phyloP scores from a whole-genome alignment of 2,329 filamentous ascomycete species.

The Fusarium temperatum region DNA sequence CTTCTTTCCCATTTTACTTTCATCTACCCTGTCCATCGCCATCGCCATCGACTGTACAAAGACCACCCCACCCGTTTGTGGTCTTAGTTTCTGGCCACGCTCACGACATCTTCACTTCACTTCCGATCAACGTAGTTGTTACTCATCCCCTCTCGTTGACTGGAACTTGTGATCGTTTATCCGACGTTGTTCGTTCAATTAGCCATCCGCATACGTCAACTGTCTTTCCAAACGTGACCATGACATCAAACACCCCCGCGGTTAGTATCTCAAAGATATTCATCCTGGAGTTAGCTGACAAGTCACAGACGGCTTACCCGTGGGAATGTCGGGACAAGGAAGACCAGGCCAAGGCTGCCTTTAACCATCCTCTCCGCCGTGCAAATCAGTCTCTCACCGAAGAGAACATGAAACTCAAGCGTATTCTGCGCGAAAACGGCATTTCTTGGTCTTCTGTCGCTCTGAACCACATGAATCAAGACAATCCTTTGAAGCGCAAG shows the following conservation, averaged over 20 bases:
- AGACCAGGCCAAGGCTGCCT: constrained; percentile 59
- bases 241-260: constrained; percentile 32
- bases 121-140: neutral
- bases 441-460: constrained; percentile 59
- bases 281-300: constrained; percentile 9
- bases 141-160: neutral
- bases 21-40: neutral
- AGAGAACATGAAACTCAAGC: constrained; percentile 61
- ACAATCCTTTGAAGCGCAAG: constrained; percentile 47
- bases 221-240: constrained; percentile 15
- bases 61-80: neutral
- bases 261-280: constrained; percentile 21
- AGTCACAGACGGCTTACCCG: constrained; percentile 48
- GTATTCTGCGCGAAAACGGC: constrained; percentile 60
- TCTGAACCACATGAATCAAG: constrained; percentile 46
- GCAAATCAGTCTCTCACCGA: constrained; percentile 57
- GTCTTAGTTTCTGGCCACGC: neutral
- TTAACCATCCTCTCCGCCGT: constrained; percentile 58
- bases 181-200: constrained; percentile 5
- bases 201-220: constrained; percentile 1
- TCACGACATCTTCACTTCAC: neutral
- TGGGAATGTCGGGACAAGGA: constrained; percentile 64
- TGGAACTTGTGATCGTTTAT: neutral
- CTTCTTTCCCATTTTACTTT: neutral
- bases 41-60: neutral